Evolutionary conservation across 371 early-diverging fungal genomes (phyloP).

Genomic region (Mortierella sp.): DNA sequence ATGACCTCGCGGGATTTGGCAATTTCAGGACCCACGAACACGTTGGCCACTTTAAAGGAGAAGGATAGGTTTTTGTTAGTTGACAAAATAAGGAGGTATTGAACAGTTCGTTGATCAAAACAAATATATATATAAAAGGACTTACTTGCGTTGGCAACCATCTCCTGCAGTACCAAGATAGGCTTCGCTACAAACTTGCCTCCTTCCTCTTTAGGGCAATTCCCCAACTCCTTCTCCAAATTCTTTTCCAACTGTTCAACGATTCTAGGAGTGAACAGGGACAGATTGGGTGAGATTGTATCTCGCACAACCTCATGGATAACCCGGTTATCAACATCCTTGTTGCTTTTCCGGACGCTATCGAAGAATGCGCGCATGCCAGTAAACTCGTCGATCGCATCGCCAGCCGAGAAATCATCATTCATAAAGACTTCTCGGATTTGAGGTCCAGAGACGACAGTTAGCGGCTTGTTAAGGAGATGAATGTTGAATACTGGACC

Average conservation of each 20-base stretch:
- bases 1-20: conserved; percentile 23
- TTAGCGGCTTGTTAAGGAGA: conserved; percentile 2
- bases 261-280: conserved; percentile 32
- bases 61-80: not conserved
- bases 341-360: conserved; percentile 34
- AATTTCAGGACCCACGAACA: conserved; percentile 40
- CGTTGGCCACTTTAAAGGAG: conserved; percentile 28
- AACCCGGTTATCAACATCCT: conserved; percentile 8
- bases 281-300: conserved; percentile 21
- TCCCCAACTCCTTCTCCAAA: conserved; percentile 14
- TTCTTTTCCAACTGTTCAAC: conserved; percentile 23
- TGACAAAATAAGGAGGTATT: no score
- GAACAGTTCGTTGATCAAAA: not conserved
- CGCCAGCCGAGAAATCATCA: conserved; percentile 17
- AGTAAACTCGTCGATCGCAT: conserved; percentile 28
- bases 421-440: conserved; percentile 40
- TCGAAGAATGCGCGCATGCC: conserved; percentile 14
- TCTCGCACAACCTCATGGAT: conserved; percentile 33
- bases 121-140: not conserved
- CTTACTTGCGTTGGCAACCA: conserved; percentile 52
- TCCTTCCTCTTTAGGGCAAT: conserved; percentile 6
- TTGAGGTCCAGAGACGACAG: conserved; percentile 32
- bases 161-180: conserved; percentile 19
- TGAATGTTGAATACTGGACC: conserved; percentile 23
- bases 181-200: conserved; percentile 26